Percentiles rank a stretch among this genome's conserved stretches.
phyloP scores from a whole-genome alignment of 192 early-diverging fungal species.

The Entophlyctis helioformis region DNA sequence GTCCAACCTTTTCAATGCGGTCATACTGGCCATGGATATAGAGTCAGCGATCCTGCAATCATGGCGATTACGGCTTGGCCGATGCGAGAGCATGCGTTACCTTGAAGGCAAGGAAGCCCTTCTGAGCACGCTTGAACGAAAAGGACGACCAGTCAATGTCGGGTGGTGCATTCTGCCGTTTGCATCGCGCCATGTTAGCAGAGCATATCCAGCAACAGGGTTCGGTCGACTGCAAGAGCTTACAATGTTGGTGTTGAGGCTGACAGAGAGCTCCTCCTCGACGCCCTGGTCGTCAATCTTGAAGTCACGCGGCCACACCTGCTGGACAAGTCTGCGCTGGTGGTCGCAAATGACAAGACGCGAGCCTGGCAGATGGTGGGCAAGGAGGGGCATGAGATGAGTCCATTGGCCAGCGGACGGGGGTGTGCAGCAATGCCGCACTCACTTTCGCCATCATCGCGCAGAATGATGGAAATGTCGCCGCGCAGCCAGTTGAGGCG shows the following conservation, averaged over 20 bases:
- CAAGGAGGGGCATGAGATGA: not conserved
- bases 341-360: slow-evolving; percentile 31
- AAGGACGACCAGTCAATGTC: slow-evolving; percentile 21
- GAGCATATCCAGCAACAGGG: too few species aligned
- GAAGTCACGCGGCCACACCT: slow-evolving; percentile 30
- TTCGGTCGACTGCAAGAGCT: too few species aligned
- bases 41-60: too few species aligned
- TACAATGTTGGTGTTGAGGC: slow-evolving; percentile 33
- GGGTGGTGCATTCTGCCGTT: too few species aligned
- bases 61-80: too few species aligned
- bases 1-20: slow-evolving; percentile 22
- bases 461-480: slow-evolving; percentile 35
- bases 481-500: slow-evolving; percentile 34
- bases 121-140: slow-evolving; percentile 20
- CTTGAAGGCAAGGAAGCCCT: too few species aligned
- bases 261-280: slow-evolving; percentile 30
- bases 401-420: too few species aligned
- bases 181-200: too few species aligned
- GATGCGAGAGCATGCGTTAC: too few species aligned
- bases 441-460: slow-evolving; percentile 6
- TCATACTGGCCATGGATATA: slow-evolving; percentile 16
- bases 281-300: slow-evolving; percentile 18
- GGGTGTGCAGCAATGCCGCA: too few species aligned
- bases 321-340: slow-evolving; percentile 26
- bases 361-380: slow-evolving; percentile 2